Percentiles rank a stretch among this genome's conserved stretches.
These are phyloP conservation scores for Austroboletus novae-zelandiae DNA, from an alignment of 1,284 basidiomycete genomes.

Conservation along the genomic window DNA sequence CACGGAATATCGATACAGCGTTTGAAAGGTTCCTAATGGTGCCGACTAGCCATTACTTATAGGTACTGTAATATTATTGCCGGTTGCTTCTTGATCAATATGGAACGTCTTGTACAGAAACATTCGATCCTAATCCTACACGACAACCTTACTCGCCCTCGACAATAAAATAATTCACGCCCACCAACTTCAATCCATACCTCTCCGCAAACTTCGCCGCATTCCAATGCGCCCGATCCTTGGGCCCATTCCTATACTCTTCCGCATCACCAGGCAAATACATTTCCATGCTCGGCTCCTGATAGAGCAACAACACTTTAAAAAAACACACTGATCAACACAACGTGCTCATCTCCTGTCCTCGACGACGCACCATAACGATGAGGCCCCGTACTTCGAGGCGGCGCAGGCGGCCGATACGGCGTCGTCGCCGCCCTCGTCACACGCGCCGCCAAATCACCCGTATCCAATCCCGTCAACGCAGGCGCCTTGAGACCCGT, in stretches of 20 bases:
- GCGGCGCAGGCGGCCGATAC: conserved; percentile 58
- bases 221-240: conserved; percentile 54
- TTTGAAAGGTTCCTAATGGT: too few relatives aligned
- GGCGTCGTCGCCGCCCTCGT: conserved; percentile 50
- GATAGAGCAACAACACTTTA: conserved; percentile 55
- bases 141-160: conserved; percentile 8
- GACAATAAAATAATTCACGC: conserved; percentile 52
- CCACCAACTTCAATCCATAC: conserved; percentile 56
- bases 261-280: conserved; percentile 43
- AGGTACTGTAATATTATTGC: too few relatives aligned
- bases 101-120: too few relatives aligned
- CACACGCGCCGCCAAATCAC: conserved; percentile 40
- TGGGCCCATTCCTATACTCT: conserved; percentile 45
- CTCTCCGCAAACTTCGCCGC: conserved; percentile 50
- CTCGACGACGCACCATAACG: conserved; percentile 47
- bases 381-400: conserved; percentile 53
- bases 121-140: too few relatives aligned
- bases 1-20: too few relatives aligned
- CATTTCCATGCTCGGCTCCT: conserved; percentile 50
- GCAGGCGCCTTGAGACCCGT: conserved; percentile 53
- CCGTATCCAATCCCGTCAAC: conserved; percentile 31
- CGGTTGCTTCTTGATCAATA: too few relatives aligned
- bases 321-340: background rate
- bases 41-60: too few relatives aligned
- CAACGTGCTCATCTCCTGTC: too few relatives aligned